Evolutionary conservation across 768 basidiomycete genomes (phyloP).

Genomic region (Pisolithus sp.): DNA sequence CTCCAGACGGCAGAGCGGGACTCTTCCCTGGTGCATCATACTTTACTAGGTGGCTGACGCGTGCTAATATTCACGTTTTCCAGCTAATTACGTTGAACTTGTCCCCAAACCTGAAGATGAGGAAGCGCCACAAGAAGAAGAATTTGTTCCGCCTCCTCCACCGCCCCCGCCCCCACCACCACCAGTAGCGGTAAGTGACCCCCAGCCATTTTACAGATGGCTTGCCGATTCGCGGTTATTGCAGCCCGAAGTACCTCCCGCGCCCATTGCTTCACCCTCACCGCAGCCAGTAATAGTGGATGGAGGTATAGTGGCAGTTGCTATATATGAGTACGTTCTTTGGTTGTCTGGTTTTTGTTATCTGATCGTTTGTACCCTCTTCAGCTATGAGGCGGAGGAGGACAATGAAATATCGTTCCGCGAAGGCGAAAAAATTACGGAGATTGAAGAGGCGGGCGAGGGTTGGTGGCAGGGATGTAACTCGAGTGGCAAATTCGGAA

Average conservation of each 20-base stretch:
- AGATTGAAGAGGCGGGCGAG: conserved; percentile 78
- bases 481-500: conserved; percentile 47
- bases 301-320: conserved; percentile 56
- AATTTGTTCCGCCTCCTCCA: conserved; percentile 40
- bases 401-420: conserved; percentile 86
- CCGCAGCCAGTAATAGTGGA: conserved; percentile 44
- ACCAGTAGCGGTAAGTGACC: conserved; percentile 34
- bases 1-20: conserved; percentile 64
- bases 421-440: conserved; percentile 73
- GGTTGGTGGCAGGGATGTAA: conserved; percentile 84
- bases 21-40: conserved; percentile 72
- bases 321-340: conserved; percentile 60
- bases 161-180: conserved; percentile 45
- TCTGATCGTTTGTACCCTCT: neutral
- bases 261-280: conserved; percentile 39
- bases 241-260: conserved; percentile 27
- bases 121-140: conserved; percentile 35
- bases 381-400: conserved; percentile 82
- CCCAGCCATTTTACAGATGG: conserved; percentile 3
- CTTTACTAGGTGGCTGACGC: neutral
- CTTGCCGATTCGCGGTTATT: neutral
- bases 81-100: conserved; percentile 85
- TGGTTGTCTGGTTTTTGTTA: neutral
- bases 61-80: neutral
- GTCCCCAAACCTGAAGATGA: conserved; percentile 42